These are phyloP conservation scores for Fusarium armeniacum DNA, from an alignment of 2,329 filamentous ascomycete species.

Conservation along the genomic window DNA sequence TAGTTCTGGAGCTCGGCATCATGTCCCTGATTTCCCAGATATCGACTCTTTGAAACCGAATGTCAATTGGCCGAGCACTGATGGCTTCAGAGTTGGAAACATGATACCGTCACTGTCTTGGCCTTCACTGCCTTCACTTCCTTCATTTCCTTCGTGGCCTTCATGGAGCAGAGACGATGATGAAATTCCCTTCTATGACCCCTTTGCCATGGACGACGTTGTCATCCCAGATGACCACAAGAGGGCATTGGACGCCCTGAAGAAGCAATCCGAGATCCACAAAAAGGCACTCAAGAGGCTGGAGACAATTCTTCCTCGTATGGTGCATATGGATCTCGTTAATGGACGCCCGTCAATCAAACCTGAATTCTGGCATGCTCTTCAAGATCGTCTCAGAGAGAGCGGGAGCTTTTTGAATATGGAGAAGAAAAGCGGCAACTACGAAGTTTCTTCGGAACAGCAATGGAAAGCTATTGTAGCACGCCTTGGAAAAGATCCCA, in stretches of 20 bases:
- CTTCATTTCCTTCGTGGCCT: conserved; percentile 41
- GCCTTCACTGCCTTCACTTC: conserved; percentile 43
- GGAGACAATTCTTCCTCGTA: conserved; percentile 65
- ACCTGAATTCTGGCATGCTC: conserved; percentile 75
- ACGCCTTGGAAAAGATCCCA: conserved; percentile 57
- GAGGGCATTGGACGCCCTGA: conserved; percentile 51
- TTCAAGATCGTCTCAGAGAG: conserved; percentile 67
- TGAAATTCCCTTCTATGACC: conserved; percentile 21
- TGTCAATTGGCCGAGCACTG: conserved; percentile 33
- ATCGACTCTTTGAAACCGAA: conserved; percentile 14
- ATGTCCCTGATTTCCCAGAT: conserved; percentile 13
- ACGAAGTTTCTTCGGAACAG: conserved; percentile 59
- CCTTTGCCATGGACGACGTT: conserved; percentile 29
- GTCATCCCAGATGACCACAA: conserved; percentile 49
- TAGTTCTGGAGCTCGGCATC: not conserved
- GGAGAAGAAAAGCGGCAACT: conserved; percentile 57
- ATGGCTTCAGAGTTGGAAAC: conserved; percentile 40
- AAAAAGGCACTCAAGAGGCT: conserved; percentile 60
- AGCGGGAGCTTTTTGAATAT: conserved; percentile 64
- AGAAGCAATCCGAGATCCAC: conserved; percentile 54
- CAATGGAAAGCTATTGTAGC: conserved; percentile 63
- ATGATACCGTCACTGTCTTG: conserved; percentile 50
- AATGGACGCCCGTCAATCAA: conserved; percentile 68
- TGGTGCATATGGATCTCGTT: conserved; percentile 67
- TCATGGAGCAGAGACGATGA: conserved; percentile 37